Percentiles rank a stretch among this genome's conserved stretches.
These are phyloP conservation scores for Conticribra guillardii DNA, from an alignment of 108 stramenopile genomes.

Conservation along the genomic window DNA sequence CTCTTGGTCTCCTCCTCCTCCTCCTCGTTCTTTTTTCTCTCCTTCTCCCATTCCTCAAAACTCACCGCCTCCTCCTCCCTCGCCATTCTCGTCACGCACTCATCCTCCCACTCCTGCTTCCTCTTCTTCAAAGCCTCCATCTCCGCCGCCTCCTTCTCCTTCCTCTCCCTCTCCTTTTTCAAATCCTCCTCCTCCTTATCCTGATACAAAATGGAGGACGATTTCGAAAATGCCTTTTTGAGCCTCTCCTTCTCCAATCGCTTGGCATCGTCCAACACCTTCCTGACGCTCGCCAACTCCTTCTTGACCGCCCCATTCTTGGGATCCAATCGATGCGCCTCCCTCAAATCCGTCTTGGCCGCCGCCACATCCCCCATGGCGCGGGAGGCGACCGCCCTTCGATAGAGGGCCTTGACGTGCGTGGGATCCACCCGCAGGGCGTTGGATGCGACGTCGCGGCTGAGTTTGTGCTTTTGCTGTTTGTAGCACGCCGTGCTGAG, in stretches of 20 bases:
- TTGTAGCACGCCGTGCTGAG: slow-evolving; percentile 82
- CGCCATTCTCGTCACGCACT: slow-evolving; percentile 77
- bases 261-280: slow-evolving; percentile 55
- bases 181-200: slow-evolving; percentile 82
- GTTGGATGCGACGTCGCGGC: slow-evolving; percentile 68
- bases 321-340: slow-evolving; percentile 60
- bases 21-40: slow-evolving; percentile 61
- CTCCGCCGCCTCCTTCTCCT: slow-evolving; percentile 60
- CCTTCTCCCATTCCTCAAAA: slow-evolving; percentile 83
- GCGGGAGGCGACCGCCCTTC: slow-evolving; percentile 69
- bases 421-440: slow-evolving; percentile 67
- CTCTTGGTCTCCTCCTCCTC: slow-evolving; percentile 55
- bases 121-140: slow-evolving; percentile 61
- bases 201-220: slow-evolving; percentile 59
- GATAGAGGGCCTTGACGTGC: slow-evolving; percentile 88
- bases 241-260: slow-evolving; percentile 60
- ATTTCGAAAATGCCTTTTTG: slow-evolving; percentile 69
- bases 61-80: slow-evolving; percentile 61
- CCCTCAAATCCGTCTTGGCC: slow-evolving; percentile 64
- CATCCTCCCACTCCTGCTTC: slow-evolving; percentile 86
- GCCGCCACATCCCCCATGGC: slow-evolving; percentile 61
- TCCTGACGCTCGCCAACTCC: slow-evolving; percentile 65
- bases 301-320: slow-evolving; percentile 67
- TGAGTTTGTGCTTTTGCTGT: slow-evolving; percentile 64
- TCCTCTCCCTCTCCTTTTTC: slow-evolving; percentile 52